Base-by-base conservation (phyloP, 768 basidiomycete genomes). In the Russula abietina region DNA sequence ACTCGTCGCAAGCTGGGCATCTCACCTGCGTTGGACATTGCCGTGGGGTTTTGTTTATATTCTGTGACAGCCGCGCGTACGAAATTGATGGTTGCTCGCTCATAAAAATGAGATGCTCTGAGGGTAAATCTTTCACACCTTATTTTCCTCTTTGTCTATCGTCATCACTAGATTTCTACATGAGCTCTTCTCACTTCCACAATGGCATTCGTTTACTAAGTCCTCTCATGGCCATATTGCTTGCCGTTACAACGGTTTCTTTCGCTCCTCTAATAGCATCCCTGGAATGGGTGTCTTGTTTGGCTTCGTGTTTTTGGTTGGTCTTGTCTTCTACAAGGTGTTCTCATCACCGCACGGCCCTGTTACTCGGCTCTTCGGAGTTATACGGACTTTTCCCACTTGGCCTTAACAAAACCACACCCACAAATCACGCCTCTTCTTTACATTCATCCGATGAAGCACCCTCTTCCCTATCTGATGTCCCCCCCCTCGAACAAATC, bases 401-500 rank as follows among this genome's bases (percentile, higher is more conserved):
- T 7, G 41, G 41, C 16, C n/a, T 8, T 19, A 43, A 43, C 19
- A n/a, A 19, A 43, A 9, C 41, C 43, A 11, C 43, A 33, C 24
- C 48, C 49, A 38, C 12, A 24, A 36, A 22, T 22, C 14, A 53
- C 33, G 9, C 0, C 8, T 0, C 33, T 36, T 12, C 30, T 19
- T 32, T 14, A 4, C 43, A 12, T 36, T 4, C 45, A 24, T 24
- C 45, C 4, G 22, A 48, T 36, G 41, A 43, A 22, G 19, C 41
- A 19, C 22, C 46, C 12, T 14, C 46, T 22, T 24, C 14, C 3
- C 5, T 4, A 2, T 14, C 48, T 26, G 64, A 61, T 28, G 59
- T 71, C 32, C 64, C 72, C 55, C 71, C 70, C 46, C 67, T 75
- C 38, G 70, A 77, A 38, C 68, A 71, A 32, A 59, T 80, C 19